Evolutionary conservation across 805 yeast genomes (phyloP).

Genomic region (Saturnispora hagleri): DNA sequence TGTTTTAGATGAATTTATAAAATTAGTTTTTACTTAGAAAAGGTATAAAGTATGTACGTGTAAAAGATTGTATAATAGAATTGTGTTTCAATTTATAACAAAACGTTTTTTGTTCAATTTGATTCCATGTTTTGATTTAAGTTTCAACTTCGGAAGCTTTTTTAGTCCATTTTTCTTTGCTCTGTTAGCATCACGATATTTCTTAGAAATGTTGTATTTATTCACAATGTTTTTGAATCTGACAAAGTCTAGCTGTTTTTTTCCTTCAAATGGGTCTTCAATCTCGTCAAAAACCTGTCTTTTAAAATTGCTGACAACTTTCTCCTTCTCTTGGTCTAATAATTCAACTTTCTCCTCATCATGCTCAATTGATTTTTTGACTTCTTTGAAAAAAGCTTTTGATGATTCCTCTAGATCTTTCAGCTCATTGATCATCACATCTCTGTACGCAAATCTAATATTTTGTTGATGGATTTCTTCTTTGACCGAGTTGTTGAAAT

Average conservation of each 20-base stretch:
- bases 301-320: neutral
- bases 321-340: neutral
- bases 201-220: neutral
- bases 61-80: neutral
- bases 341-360: neutral
- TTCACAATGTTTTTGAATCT: neutral
- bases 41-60: neutral
- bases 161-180: neutral
- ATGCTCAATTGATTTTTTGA: neutral
- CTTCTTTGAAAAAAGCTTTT: neutral
- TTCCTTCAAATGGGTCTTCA: neutral
- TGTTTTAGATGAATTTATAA: conserved; percentile 48
- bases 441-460: neutral
- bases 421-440: neutral
- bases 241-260: neutral
- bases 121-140: neutral
- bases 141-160: neutral
- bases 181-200: neutral
- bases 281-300: neutral
- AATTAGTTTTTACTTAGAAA: conserved; percentile 30
- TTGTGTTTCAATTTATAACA: neutral
- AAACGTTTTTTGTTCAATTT: neutral
- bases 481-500: neutral
- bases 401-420: neutral
- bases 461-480: neutral